Evolutionary conservation across 148 eudicot genomes (phyloP).

Genomic region (Vaccinium myrtillus): DNA sequence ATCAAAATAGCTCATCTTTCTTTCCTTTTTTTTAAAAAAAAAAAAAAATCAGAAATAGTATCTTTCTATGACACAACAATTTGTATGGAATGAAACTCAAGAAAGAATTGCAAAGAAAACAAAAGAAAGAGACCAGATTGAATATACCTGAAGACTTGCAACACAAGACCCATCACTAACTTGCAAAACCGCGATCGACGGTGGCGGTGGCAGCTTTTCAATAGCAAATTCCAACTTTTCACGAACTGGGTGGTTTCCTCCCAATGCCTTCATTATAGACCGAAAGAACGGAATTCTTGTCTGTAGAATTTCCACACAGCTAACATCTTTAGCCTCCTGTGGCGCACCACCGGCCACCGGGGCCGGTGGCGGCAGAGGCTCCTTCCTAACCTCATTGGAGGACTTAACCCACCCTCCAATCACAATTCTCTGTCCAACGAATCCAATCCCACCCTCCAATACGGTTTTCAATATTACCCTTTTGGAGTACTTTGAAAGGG

Average conservation of each 20-base stretch:
- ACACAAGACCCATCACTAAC: conserved; percentile 83
- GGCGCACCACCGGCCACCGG: background rate
- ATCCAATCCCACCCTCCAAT: conserved; percentile 48
- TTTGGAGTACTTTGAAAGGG: conserved; percentile 56
- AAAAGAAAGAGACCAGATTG: background rate
- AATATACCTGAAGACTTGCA: conserved; percentile 65
- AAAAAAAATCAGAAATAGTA: background rate
- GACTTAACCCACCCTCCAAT: conserved; percentile 97
- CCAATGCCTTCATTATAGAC: conserved; percentile 61
- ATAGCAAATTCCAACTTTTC: conserved; percentile 32
- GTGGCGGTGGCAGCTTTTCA: conserved; percentile 37
- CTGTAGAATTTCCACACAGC: conserved; percentile 68
- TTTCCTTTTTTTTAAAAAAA: no score
- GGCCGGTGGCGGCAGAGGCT: conserved; percentile 24
- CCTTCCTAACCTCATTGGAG: conserved; percentile 61
- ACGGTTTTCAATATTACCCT: conserved; percentile 62
- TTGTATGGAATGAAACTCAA: background rate
- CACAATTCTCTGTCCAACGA: conserved; percentile 58
- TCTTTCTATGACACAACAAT: background rate
- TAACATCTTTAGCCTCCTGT: conserved; percentile 40
- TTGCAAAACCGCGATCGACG: conserved; percentile 50
- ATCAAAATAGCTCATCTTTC: background rate
- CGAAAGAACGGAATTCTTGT: conserved; percentile 54
- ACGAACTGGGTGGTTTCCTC: conserved; percentile 37
- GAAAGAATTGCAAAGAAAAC: background rate